Conservation (phyloP, 257 asterid genomes). For the Nicotiana paniculata region DNA sequence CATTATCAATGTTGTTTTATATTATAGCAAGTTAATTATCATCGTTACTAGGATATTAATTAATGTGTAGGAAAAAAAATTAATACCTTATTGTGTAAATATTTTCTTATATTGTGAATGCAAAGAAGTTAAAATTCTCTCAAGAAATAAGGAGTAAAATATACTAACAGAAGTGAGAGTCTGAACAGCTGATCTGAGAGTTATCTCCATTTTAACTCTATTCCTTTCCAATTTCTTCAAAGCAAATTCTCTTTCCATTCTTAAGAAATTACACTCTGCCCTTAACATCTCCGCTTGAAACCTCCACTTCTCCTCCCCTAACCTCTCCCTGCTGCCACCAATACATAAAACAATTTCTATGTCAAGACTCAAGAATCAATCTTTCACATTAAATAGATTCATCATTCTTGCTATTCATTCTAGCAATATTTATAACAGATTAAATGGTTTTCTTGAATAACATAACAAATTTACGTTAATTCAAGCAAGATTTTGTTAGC, state of each 20-base stretch:
- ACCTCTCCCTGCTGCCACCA: background rate
- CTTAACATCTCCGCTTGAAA: conserved; percentile 83
- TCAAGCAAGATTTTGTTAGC: too few species aligned
- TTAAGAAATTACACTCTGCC: conserved; percentile 71
- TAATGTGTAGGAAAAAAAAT: too few species aligned
- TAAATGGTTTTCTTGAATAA: background rate
- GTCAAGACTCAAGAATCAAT: background rate
- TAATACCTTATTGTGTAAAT: too few species aligned
- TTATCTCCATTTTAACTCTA: conserved; percentile 49
- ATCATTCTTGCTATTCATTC: background rate
- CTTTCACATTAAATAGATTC: background rate
- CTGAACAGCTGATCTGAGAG: conserved; percentile 66
- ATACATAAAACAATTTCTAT: background rate
- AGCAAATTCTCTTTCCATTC: conserved; percentile 75
- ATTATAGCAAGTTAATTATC: too few species aligned
- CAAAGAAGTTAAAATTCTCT: background rate
- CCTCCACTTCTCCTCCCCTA: conserved; percentile 69
- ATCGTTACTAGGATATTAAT: too few species aligned
- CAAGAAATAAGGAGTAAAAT: background rate
- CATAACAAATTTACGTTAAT: too few species aligned
- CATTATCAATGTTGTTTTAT: too few species aligned
- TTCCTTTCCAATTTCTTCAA: conserved; percentile 66
- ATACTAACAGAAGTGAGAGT: conserved; percentile 64
- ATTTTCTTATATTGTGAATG: too few species aligned
- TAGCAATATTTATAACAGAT: background rate